A percentile compares a stretch with the other conserved stretches of the same genome.
phyloP scores from a whole-genome alignment of 2,329 filamentous ascomycete species.

The Fusarium multiceps region DNA sequence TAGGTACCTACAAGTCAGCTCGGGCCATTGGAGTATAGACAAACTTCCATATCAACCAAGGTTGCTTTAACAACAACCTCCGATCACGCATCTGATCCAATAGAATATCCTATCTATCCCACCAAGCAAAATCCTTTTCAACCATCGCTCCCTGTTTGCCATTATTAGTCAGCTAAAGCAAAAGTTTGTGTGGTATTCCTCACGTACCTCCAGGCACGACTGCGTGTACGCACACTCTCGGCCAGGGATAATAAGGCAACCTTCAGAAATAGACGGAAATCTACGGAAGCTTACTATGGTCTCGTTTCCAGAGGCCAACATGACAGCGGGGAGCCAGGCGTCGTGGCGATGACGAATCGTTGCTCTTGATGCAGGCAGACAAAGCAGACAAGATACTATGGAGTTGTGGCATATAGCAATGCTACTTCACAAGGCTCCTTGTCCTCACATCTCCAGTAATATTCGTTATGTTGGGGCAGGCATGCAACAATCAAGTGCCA shows the following conservation, averaged over 20 bases:
- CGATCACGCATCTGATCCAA: background rate
- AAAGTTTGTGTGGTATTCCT: constrained; percentile 12
- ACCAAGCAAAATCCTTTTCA: background rate
- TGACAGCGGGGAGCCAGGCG: constrained; percentile 22
- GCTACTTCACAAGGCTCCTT: constrained; percentile 7
- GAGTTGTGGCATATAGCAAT: constrained; percentile 8
- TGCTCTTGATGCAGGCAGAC: constrained; percentile 15
- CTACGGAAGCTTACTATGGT: constrained; percentile 20
- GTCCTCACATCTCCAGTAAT: constrained; percentile 6
- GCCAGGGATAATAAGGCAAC: constrained; percentile 8
- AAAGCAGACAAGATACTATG: background rate
- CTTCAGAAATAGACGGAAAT: constrained; percentile 28
- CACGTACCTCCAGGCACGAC: constrained; percentile 4
- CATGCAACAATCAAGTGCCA: constrained; percentile 9
- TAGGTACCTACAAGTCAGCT: background rate
- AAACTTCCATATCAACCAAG: background rate
- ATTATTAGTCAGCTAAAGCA: background rate
- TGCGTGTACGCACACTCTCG: constrained; percentile 14
- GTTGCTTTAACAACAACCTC: constrained; percentile 2
- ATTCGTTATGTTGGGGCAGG: constrained; percentile 3
- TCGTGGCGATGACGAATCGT: constrained; percentile 31
- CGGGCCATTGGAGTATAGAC: background rate
- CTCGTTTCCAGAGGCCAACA: constrained; percentile 1
- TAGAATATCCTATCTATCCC: background rate
- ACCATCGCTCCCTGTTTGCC: background rate